These are phyloP conservation scores for Pleurotus platypus DNA, from an alignment of 768 basidiomycete species.

Conservation along the genomic window DNA sequence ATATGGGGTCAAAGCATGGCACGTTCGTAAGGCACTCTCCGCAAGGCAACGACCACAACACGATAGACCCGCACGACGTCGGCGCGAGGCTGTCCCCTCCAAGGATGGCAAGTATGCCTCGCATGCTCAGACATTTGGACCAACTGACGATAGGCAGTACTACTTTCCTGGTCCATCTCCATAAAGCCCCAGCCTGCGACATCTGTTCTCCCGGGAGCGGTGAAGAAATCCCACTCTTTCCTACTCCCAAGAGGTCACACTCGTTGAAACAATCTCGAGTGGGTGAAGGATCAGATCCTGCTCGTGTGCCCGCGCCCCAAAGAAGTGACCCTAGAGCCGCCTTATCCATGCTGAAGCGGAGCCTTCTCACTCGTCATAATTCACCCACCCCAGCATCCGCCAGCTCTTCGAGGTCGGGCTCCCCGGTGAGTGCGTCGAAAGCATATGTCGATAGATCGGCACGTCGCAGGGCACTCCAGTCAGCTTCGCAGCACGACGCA, in stretches of 20 bases:
- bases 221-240: constrained; percentile 61
- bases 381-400: constrained; percentile 8
- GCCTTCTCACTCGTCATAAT: constrained; percentile 51
- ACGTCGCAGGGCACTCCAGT: constrained; percentile 58
- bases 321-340: constrained; percentile 57
- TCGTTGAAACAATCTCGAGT: constrained; percentile 25
- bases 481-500: constrained; percentile 46
- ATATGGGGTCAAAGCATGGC: constrained; percentile 85
- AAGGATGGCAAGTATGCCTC: constrained; percentile 67
- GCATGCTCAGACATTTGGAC: constrained; percentile 61
- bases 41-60: constrained; percentile 13
- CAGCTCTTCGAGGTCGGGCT: constrained; percentile 11
- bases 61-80: constrained; percentile 19
- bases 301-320: constrained; percentile 15
- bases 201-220: constrained; percentile 51
- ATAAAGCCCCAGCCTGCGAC: constrained; percentile 59
- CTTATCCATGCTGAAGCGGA: constrained; percentile 62
- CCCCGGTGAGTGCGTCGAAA: constrained; percentile 10
- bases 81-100: constrained; percentile 60
- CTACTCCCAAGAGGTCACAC: constrained; percentile 19
- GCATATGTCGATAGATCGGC: constrained; percentile 70
- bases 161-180: constrained; percentile 67
- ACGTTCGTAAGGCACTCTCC: constrained; percentile 53
- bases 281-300: constrained; percentile 22
- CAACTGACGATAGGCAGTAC: constrained; percentile 66